Evolutionary conservation across 352 stramenopile genomes (phyloP).

Genomic region (Discostella stelligera): DNA sequence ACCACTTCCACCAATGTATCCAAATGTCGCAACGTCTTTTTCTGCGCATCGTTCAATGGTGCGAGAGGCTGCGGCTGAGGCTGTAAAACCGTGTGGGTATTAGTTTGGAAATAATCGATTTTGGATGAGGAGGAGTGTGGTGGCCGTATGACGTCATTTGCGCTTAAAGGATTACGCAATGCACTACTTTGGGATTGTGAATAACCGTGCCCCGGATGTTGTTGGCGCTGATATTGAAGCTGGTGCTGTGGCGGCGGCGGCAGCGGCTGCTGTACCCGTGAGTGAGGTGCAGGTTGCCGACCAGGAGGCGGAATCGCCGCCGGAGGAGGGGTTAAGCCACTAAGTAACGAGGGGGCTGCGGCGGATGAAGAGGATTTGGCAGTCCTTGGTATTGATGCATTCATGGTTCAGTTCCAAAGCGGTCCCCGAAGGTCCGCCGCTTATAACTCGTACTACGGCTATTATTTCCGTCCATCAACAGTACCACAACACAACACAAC

Average conservation of each 20-base stretch:
- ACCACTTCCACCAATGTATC: constrained; percentile 16
- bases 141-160: constrained; percentile 1
- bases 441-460: no score
- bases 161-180: not conserved
- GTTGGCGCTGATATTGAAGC: not conserved
- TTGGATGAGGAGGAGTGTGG: not conserved
- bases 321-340: constrained; percentile 4
- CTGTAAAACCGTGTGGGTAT: not conserved
- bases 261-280: constrained; percentile 1
- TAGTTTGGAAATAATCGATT: not conserved
- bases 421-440: not conserved
- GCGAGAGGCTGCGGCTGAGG: not conserved
- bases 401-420: constrained; percentile 12
- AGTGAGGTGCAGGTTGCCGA: not conserved
- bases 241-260: not conserved
- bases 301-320: not conserved
- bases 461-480: no score
- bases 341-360: constrained; percentile 11
- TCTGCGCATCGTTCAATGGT: constrained; percentile 13
- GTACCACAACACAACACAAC: no score
- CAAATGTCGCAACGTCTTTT: constrained; percentile 20
- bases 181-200: not conserved
- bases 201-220: not conserved
- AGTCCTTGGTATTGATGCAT: constrained; percentile 8
- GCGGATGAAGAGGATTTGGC: constrained; percentile 5